Conservation (phyloP, 1,284 basidiomycete species). For the Leccinum solheimii region DNA sequence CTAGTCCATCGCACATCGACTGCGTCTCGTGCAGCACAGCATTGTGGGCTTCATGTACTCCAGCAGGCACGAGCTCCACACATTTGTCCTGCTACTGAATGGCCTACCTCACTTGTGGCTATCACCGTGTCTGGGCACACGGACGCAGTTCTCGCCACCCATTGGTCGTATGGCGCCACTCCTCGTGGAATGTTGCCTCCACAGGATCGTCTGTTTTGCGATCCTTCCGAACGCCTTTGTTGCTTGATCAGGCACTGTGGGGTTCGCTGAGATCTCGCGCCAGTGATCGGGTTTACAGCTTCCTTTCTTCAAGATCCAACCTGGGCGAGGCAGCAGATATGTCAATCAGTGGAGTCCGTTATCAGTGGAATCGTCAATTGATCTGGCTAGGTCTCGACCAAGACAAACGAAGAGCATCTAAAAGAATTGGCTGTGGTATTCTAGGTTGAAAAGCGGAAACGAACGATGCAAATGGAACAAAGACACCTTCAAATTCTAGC, state of each 20-base stretch:
- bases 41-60: neutral
- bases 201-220: conserved; percentile 10
- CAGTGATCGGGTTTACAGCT: conserved; percentile 14
- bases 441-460: conserved; percentile 12
- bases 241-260: conserved; percentile 11
- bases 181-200: conserved; percentile 17
- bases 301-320: conserved; percentile 3
- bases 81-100: conserved; percentile 17
- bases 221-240: conserved; percentile 11
- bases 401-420: neutral
- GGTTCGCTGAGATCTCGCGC: conserved; percentile 32
- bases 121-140: conserved; percentile 3
- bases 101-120: neutral
- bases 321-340: neutral
- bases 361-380: conserved; percentile 14
- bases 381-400: conserved; percentile 12
- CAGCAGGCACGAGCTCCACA: conserved; percentile 6
- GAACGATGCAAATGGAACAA: conserved; percentile 19
- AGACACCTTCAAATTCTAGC: conserved; percentile 11
- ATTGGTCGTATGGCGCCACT: conserved; percentile 15
- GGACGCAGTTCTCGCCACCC: conserved; percentile 1
- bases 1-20: neutral
- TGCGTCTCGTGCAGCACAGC: conserved; percentile 1
- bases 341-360: conserved; percentile 9
- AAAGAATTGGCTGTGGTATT: conserved; percentile 9